These are phyloP conservation scores for Rhizophora mangle DNA, from an alignment of 345 rosid genomes.

Conservation along the genomic window DNA sequence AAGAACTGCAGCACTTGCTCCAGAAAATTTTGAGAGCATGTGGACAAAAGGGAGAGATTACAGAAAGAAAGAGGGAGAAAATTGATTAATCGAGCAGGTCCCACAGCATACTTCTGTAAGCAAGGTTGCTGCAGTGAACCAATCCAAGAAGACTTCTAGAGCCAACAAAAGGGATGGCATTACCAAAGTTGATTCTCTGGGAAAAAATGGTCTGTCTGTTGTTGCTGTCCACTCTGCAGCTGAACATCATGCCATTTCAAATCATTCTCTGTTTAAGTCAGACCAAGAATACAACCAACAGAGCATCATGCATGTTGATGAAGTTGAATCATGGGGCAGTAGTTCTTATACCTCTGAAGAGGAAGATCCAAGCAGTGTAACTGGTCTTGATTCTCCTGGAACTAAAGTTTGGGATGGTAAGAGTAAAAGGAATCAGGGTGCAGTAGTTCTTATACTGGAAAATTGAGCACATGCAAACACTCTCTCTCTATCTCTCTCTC, in stretches of 20 bases:
- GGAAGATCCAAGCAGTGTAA: slow-evolving; percentile 59
- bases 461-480: too few species aligned
- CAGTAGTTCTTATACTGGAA: too few species aligned
- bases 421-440: slow-evolving; percentile 75
- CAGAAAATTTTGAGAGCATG: slow-evolving; percentile 92
- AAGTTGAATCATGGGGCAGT: slow-evolving; percentile 50
- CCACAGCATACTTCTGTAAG: slow-evolving; percentile 34
- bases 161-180: slow-evolving; percentile 30
- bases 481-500: too few species aligned
- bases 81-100: slow-evolving; percentile 35
- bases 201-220: slow-evolving; percentile 22
- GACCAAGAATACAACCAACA: slow-evolving; percentile 51
- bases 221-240: slow-evolving; percentile 14
- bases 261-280: slow-evolving; percentile 37
- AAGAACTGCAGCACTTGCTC: slow-evolving; percentile 86
- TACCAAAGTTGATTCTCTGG: slow-evolving; percentile 25
- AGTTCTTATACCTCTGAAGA: slow-evolving; percentile 75
- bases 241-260: slow-evolving; percentile 28
- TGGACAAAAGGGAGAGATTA: slow-evolving; percentile 97
- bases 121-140: slow-evolving; percentile 31
- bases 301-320: slow-evolving; percentile 29
- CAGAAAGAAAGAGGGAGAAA: slow-evolving; percentile 51
- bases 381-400: slow-evolving; percentile 86
- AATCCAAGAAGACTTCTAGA: slow-evolving; percentile 24
- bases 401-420: slow-evolving; percentile 97